These are phyloP conservation scores for Collybia nuda DNA, from an alignment of 768 basidiomycete genomes.

Conservation along the genomic window DNA sequence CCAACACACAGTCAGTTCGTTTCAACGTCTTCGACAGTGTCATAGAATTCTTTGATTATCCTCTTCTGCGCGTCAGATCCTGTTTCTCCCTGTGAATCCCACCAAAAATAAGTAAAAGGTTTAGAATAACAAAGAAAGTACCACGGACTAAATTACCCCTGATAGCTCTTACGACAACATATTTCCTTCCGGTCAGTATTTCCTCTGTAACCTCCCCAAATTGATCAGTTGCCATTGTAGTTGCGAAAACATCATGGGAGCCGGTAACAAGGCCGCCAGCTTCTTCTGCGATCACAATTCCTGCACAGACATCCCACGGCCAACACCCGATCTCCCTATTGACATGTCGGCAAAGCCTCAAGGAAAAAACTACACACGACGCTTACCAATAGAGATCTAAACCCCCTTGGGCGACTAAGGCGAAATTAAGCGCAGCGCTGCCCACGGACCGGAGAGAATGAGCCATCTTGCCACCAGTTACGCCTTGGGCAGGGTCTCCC, in stretches of 20 bases:
- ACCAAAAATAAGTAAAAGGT: neutral
- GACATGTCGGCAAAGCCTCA: neutral
- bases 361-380: neutral
- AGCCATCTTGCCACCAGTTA: constrained; percentile 77
- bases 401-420: constrained; percentile 85
- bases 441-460: constrained; percentile 84
- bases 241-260: constrained; percentile 47
- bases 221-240: constrained; percentile 29
- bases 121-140: neutral
- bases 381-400: constrained; percentile 85
- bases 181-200: constrained; percentile 76
- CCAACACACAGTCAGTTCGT: constrained; percentile 35
- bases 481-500: constrained; percentile 60
- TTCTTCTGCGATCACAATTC: constrained; percentile 87
- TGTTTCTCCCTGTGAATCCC: constrained; percentile 48
- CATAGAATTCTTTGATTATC: constrained; percentile 84
- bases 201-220: constrained; percentile 69
- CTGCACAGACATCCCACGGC: constrained; percentile 93
- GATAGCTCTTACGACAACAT: constrained; percentile 74
- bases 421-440: constrained; percentile 81
- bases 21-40: constrained; percentile 71
- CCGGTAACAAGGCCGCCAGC: constrained; percentile 83
- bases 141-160: constrained; percentile 51
- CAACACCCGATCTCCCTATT: constrained; percentile 78
- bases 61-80: constrained; percentile 72